phyloP scores from a whole-genome alignment of 495 filamentous ascomycete species.

The Apodospora peruviana region DNA sequence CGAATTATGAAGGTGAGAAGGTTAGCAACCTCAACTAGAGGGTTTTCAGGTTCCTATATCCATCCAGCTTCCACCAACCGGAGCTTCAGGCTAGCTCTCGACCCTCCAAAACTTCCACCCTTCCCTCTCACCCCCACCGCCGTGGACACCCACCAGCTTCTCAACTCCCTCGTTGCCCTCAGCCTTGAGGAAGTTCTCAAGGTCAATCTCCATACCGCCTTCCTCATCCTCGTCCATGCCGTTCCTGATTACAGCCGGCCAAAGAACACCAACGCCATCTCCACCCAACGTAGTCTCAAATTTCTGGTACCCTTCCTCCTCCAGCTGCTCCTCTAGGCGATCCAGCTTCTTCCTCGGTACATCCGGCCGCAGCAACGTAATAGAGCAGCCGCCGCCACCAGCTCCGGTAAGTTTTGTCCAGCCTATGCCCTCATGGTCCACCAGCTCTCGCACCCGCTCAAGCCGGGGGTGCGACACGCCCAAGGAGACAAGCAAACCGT shows the following conservation, averaged over 20 bases:
- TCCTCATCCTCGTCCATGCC: slow-evolving; percentile 60
- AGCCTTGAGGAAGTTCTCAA: slow-evolving; percentile 82
- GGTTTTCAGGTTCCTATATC: no score
- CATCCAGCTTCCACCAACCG: no score
- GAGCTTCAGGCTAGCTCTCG: slow-evolving; percentile 39
- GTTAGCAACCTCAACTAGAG: no score
- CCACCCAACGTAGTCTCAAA: slow-evolving; percentile 87
- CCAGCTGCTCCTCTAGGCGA: slow-evolving; percentile 60
- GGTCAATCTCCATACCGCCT: slow-evolving; percentile 85
- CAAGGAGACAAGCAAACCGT: slow-evolving; percentile 79
- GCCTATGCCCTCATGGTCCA: slow-evolving; percentile 83
- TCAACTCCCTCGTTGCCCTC: slow-evolving; percentile 78
- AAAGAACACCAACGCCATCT: slow-evolving; percentile 87
- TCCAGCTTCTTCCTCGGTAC: slow-evolving; percentile 44
- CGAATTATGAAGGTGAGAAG: no score
- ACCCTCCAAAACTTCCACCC: slow-evolving; percentile 95
- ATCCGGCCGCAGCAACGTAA: slow-evolving; percentile 73
- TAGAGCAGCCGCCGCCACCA: slow-evolving; percentile 90
- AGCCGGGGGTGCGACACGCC: slow-evolving; percentile 92
- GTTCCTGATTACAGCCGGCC: slow-evolving; percentile 79
- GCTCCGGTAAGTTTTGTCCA: slow-evolving; percentile 97
- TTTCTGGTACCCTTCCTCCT: slow-evolving; percentile 69
- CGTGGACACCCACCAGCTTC: slow-evolving; percentile 61
- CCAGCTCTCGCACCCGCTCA: slow-evolving; percentile 85
- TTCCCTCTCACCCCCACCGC: slow-evolving; percentile 56